Percentiles rank a stretch among this genome's conserved stretches.
Conservation (phyloP, 2,329 filamentous ascomycete species). For the Diaporthe amygdali region DNA sequence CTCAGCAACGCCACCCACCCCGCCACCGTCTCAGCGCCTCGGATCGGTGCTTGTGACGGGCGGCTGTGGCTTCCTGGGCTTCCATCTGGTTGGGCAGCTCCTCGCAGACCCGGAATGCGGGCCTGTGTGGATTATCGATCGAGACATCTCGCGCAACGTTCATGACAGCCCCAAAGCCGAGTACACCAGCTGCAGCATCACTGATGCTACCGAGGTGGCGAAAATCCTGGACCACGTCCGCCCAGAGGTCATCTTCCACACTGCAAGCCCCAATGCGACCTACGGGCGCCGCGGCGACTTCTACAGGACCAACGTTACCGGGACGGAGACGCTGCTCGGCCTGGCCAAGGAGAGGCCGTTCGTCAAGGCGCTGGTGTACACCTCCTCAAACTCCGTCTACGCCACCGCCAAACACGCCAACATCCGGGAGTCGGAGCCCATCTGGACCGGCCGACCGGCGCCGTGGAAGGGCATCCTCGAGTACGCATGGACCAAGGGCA, state of each 20-base stretch:
- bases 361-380: conserved; percentile 38
- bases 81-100: conserved; percentile 36
- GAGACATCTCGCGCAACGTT: conserved; percentile 31
- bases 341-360: conserved; percentile 27
- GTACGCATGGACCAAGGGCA: conserved; percentile 39
- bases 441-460: conserved; percentile 26
- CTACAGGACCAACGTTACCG: conserved; percentile 36
- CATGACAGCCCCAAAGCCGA: conserved; percentile 27
- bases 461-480: conserved; percentile 25
- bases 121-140: conserved; percentile 36
- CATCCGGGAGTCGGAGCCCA: conserved; percentile 31
- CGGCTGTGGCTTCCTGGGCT: conserved; percentile 41
- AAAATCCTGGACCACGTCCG: conserved; percentile 30
- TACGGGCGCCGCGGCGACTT: conserved; percentile 27
- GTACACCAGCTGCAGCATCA: conserved; percentile 35
- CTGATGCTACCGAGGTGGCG: conserved; percentile 26
- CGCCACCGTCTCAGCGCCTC: conserved; percentile 15
- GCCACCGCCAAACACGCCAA: conserved; percentile 31
- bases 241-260: conserved; percentile 39
- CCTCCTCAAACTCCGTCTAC: conserved; percentile 36
- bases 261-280: conserved; percentile 37
- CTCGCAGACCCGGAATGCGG: conserved; percentile 28
- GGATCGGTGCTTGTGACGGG: conserved; percentile 35
- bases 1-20: not conserved
- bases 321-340: conserved; percentile 35